Conservation (phyloP, 257 asterid species). For the Mentha longifolia region DNA sequence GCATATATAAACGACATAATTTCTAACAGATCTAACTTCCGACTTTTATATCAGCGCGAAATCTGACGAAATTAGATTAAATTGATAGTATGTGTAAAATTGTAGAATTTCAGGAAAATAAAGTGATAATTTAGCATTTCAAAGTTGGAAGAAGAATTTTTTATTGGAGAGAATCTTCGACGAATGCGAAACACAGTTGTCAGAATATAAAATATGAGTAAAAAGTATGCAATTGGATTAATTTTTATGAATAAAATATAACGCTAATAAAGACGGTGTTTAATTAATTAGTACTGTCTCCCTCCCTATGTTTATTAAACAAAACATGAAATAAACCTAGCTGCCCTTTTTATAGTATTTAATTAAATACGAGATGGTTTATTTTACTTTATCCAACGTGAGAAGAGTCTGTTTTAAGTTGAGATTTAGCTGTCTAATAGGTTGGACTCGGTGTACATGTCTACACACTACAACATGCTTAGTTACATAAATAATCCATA, state of each 20-base stretch:
- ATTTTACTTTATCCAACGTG: constrained; percentile 4
- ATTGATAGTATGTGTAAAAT: no score
- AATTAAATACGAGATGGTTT: background rate
- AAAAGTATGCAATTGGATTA: background rate
- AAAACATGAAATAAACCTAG: background rate
- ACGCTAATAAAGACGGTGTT: constrained; percentile 18
- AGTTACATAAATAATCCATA: background rate
- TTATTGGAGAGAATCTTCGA: background rate
- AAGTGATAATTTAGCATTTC: no score
- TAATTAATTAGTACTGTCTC: background rate
- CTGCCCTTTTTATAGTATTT: background rate
- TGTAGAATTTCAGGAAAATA: no score
- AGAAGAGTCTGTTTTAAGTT: background rate
- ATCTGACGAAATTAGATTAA: no score
- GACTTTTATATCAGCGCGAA: no score
- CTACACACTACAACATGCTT: background rate
- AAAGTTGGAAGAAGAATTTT: background rate
- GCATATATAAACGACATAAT: no score
- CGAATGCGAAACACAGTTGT: constrained; percentile 19
- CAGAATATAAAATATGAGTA: constrained; percentile 12
- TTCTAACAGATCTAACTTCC: no score
- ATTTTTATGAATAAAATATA: background rate
- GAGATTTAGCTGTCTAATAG: background rate
- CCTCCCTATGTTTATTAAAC: background rate
- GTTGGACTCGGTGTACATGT: background rate